Evolutionary conservation across 805 yeast species (phyloP).

Genomic region (Maudiozyma turicensis): DNA sequence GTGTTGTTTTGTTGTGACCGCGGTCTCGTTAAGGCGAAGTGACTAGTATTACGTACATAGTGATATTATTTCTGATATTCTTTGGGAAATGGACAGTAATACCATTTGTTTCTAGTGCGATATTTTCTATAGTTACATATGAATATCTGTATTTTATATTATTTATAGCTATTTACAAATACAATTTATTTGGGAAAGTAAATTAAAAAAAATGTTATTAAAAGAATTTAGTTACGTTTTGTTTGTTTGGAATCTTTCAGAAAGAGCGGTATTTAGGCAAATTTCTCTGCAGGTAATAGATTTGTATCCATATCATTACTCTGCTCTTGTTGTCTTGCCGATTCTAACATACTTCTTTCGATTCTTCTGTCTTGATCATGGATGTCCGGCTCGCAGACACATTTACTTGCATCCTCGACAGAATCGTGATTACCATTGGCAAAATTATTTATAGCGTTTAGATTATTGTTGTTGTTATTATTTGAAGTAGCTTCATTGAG

Average conservation of each 20-base stretch:
- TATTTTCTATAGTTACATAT: neutral
- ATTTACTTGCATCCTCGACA: neutral
- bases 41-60: too few species aligned
- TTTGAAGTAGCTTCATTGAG: neutral
- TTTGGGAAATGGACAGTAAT: too few species aligned
- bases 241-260: neutral
- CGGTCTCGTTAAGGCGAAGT: too few species aligned
- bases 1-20: too few species aligned
- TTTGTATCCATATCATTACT: constrained; percentile 26
- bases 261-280: neutral
- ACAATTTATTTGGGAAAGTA: neutral
- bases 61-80: too few species aligned
- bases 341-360: constrained; percentile 18
- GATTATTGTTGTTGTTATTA: neutral
- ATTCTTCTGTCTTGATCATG: constrained; percentile 14
- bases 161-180: neutral
- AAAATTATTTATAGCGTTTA: too few species aligned
- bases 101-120: too few species aligned
- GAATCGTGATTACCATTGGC: too few species aligned
- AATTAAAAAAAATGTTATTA: neutral
- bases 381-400: constrained; percentile 9
- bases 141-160: neutral
- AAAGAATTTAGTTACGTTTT: neutral
- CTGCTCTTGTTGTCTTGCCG: constrained; percentile 22
- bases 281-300: constrained; percentile 21